Conservation (phyloP, 495 filamentous ascomycete genomes). For the Penicillium nucicola region DNA sequence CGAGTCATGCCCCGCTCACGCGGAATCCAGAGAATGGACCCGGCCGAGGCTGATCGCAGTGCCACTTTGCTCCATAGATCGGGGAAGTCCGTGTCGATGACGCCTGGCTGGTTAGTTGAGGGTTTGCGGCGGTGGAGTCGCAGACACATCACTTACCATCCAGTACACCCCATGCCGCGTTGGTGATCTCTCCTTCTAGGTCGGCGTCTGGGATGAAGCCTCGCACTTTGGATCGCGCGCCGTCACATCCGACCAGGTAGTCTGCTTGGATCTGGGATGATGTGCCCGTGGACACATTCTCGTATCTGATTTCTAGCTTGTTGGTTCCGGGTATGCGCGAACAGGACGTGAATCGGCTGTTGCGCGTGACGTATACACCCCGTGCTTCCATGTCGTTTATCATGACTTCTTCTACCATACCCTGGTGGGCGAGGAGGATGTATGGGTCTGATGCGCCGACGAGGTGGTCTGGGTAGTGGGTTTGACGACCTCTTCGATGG, state of each 20-base stretch:
- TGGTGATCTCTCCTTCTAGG: constrained; percentile 58
- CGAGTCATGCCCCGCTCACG: constrained; percentile 73
- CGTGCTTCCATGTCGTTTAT: constrained; percentile 59
- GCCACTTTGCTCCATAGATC: constrained; percentile 71
- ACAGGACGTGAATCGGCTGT: constrained; percentile 54
- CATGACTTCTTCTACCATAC: constrained; percentile 67
- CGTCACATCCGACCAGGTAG: constrained; percentile 35
- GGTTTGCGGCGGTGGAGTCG: background rate
- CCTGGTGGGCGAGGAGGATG: constrained; percentile 71
- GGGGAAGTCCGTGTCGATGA: constrained; percentile 72
- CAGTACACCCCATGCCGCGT: constrained; percentile 74
- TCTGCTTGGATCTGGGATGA: constrained; percentile 14
- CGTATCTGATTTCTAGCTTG: constrained; percentile 22
- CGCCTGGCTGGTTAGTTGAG: constrained; percentile 27
- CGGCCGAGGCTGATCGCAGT: constrained; percentile 62
- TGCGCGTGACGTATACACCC: constrained; percentile 54
- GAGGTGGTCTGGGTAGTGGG: constrained; percentile 64
- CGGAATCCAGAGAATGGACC: constrained; percentile 75
- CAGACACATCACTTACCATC: constrained; percentile 46
- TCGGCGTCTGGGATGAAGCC: constrained; percentile 49
- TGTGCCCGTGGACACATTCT: constrained; percentile 15
- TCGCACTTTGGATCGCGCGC: constrained; percentile 28
- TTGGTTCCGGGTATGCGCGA: constrained; percentile 27
- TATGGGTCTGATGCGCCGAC: constrained; percentile 71
- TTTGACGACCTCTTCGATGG: constrained; percentile 63